These are phyloP conservation scores for Didymellaceae sp. DNA, from an alignment of 2,329 filamentous ascomycete genomes.

Conservation along the genomic window DNA sequence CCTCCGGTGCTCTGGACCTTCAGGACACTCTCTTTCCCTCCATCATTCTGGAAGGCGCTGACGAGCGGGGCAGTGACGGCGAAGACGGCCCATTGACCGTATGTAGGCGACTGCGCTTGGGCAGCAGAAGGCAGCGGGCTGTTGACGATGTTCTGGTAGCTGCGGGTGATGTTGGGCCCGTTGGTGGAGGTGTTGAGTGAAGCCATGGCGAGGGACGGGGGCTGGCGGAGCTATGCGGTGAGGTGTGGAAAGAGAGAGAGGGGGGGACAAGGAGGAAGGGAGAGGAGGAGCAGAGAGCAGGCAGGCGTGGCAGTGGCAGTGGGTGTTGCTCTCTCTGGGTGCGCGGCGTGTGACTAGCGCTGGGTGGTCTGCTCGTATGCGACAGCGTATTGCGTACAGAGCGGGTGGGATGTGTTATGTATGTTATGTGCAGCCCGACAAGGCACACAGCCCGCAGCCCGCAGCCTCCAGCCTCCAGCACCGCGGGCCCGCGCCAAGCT, in stretches of 20 bases:
- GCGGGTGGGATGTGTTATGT: too few species aligned
- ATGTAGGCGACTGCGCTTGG: slow-evolving; percentile 74
- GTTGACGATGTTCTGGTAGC: slow-evolving; percentile 72
- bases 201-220: slow-evolving; percentile 63
- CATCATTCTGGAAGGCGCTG: slow-evolving; percentile 87
- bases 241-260: not conserved
- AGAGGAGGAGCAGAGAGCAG: slow-evolving; percentile 1
- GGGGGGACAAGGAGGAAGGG: not conserved
- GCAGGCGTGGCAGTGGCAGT: too few species aligned
- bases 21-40: slow-evolving; percentile 89
- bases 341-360: slow-evolving; percentile 2
- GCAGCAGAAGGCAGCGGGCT: slow-evolving; percentile 62
- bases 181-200: slow-evolving; percentile 64
- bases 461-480: too few species aligned
- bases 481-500: too few species aligned
- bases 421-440: too few species aligned
- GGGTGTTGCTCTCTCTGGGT: slow-evolving; percentile 7
- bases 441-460: too few species aligned
- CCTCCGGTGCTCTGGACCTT: slow-evolving; percentile 93
- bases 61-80: slow-evolving; percentile 89
- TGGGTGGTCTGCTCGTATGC: slow-evolving; percentile 7
- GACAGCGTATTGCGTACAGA: slow-evolving; percentile 2
- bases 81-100: slow-evolving; percentile 92
- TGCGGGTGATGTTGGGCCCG: slow-evolving; percentile 60
- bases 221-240: slow-evolving; percentile 9